Evolutionary conservation across 768 basidiomycete species (phyloP), one percentile per base, ranked within the genome.

Genomic region (Leccinellum luteum): DNA sequence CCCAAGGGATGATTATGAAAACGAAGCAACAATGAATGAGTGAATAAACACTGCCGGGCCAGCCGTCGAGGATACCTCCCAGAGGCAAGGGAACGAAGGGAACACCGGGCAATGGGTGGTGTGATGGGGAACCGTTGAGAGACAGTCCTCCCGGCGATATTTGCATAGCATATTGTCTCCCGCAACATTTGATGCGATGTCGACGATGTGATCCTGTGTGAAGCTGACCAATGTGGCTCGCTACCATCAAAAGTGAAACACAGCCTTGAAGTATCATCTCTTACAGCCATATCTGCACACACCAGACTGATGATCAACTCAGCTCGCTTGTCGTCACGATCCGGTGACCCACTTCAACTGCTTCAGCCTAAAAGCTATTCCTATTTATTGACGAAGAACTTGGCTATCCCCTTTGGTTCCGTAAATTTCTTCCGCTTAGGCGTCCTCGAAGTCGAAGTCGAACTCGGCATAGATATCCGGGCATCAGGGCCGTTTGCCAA

Each of bases 401-500:
- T 81, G 38, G 79, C 76, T 52, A 84, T 84, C 9, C 78, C 78
- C 48, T 72, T 59, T 25, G 64, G 56, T 53, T 72, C 67, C 27
- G 54, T 55, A 28, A 57, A 62, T 64, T 73, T 73, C 63, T 62
- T 69, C 60, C 68, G 75, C 59, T 70, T 71, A 48, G 67, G 70
- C 41, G 60, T 61, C 35, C 57, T 63, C 55, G 41, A 17, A 38
- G 8, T 38, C 35, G 41, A 38, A 38, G 8, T 38, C 35, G 35
- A 43, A 32, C 57, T 52, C 41, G 61, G 57, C 31, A 28, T 35
- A 51, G 54, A 35, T 19, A 12, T 41, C 19, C 48, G 54, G 4
- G 5, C 19, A 19, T 67, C 69, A 51, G 73, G 57, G 53, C 78
- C 75, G 25, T 79, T 79, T 21, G 86, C 81, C 51, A 98, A 68